Conservation (phyloP, 2,329 filamentous ascomycete species). For the Aspergillus sp. region DNA sequence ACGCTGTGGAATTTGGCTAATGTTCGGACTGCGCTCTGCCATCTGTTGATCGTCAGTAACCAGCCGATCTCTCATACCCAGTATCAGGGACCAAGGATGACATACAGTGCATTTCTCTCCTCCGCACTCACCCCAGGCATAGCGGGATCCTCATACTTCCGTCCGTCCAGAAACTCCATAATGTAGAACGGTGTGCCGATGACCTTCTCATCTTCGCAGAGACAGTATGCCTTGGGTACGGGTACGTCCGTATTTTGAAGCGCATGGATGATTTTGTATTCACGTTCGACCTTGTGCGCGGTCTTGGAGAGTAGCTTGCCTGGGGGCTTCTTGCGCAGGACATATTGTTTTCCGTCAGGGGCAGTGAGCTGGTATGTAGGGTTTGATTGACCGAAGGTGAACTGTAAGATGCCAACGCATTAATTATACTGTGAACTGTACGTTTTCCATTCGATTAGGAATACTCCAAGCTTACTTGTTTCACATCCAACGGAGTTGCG, state of each 20-base stretch:
- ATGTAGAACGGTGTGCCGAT: constrained; percentile 94
- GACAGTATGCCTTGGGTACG: constrained; percentile 74
- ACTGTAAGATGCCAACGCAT: constrained; percentile 49
- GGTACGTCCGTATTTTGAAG: constrained; percentile 75
- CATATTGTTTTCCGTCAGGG: constrained; percentile 65
- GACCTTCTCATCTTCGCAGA: constrained; percentile 77
- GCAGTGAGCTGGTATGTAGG: constrained; percentile 90
- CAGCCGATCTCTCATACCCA: too few species aligned
- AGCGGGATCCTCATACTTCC: constrained; percentile 84
- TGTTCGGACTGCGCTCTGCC: constrained; percentile 77
- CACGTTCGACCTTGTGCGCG: constrained; percentile 93
- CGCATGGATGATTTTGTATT: constrained; percentile 85
- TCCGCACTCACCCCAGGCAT: constrained; percentile 67
- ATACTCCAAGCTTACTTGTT: constrained; percentile 61
- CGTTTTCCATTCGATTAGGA: background rate
- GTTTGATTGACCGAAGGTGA: constrained; percentile 95
- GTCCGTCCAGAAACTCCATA: constrained; percentile 91
- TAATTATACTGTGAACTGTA: constrained; percentile 1
- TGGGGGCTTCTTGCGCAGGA: constrained; percentile 97
- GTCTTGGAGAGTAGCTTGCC: constrained; percentile 88
- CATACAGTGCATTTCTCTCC: constrained; percentile 68
- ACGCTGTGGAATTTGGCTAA: constrained; percentile 82
- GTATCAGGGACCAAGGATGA: constrained; percentile 1
- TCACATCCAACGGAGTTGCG: constrained; percentile 75
- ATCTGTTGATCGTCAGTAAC: constrained; percentile 43